A percentile compares a stretch with the other conserved stretches of the same genome.
phyloP scores from a whole-genome alignment of 2,329 filamentous ascomycete genomes.

The Botrytis fabae region DNA sequence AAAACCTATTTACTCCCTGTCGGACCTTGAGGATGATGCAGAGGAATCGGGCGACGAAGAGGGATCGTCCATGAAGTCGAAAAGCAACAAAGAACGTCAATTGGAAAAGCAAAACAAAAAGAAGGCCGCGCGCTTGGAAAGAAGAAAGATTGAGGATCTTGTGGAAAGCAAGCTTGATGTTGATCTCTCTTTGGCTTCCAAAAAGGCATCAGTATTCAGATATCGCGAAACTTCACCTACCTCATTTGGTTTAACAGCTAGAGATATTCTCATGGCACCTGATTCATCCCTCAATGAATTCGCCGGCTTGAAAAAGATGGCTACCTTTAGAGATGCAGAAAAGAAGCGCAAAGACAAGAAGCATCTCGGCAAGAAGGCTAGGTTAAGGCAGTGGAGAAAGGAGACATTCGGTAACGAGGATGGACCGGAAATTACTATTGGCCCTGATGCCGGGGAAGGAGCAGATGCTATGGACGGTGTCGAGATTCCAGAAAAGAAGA shows the following conservation, averaged over 20 bases:
- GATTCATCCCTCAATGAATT: slow-evolving; percentile 87
- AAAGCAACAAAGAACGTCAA: slow-evolving; percentile 60
- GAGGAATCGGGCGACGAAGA: slow-evolving; percentile 43
- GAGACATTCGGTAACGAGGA: slow-evolving; percentile 59
- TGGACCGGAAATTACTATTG: slow-evolving; percentile 41
- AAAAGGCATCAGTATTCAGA: slow-evolving; percentile 62
- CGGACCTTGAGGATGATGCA: slow-evolving; percentile 49
- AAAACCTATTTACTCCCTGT: slow-evolving; percentile 55
- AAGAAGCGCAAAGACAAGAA: slow-evolving; percentile 91
- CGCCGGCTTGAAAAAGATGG: slow-evolving; percentile 92
- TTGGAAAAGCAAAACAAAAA: slow-evolving; percentile 59
- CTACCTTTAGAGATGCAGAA: slow-evolving; percentile 80
- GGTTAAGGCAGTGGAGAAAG: slow-evolving; percentile 80
- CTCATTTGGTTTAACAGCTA: slow-evolving; percentile 82
- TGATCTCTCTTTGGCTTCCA: slow-evolving; percentile 60
- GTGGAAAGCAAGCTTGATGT: slow-evolving; percentile 81
- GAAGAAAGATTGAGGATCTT: slow-evolving; percentile 79
- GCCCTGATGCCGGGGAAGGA: slow-evolving; percentile 29
- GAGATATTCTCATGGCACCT: slow-evolving; percentile 86
- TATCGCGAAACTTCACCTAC: slow-evolving; percentile 94
- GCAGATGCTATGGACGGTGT: slow-evolving; percentile 32
- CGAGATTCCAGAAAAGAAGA: slow-evolving; percentile 47
- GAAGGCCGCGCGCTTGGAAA: slow-evolving; percentile 76
- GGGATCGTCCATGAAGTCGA: slow-evolving; percentile 54
- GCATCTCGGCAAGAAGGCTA: slow-evolving; percentile 86